These are phyloP conservation scores for Neurospora sp. DNA, from an alignment of 495 filamentous ascomycete species.

Conservation along the genomic window DNA sequence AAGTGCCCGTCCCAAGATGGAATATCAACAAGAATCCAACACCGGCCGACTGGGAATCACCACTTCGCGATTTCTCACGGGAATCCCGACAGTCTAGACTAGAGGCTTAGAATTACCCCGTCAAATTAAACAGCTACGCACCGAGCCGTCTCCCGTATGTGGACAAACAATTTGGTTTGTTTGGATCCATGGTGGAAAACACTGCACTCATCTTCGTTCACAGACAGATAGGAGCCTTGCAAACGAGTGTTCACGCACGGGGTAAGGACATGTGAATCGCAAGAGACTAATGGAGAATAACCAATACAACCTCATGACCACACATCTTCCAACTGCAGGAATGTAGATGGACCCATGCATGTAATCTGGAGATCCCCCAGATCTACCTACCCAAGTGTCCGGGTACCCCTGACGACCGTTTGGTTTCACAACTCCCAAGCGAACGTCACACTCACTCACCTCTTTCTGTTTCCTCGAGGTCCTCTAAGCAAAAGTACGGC, in stretches of 20 bases:
- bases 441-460: not conserved
- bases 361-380: not conserved
- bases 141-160: not conserved
- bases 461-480: not conserved
- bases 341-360: not conserved
- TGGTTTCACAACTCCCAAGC: not conserved
- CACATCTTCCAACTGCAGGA: not conserved
- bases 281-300: not conserved
- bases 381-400: not conserved
- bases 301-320: not conserved
- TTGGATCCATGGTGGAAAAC: not conserved
- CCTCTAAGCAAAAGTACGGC: not conserved
- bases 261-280: not conserved
- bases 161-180: not conserved
- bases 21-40: not conserved
- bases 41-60: not conserved
- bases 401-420: not conserved
- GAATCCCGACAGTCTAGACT: not conserved
- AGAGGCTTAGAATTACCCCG: not conserved
- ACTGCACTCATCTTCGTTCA: too few species aligned
- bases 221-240: not conserved
- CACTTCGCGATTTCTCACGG: not conserved
- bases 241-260: not conserved
- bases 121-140: not conserved
- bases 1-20: not conserved